Base-by-base conservation (phyloP, 352 stramenopile genomes). In the Globisporangium spinosum region DNA sequence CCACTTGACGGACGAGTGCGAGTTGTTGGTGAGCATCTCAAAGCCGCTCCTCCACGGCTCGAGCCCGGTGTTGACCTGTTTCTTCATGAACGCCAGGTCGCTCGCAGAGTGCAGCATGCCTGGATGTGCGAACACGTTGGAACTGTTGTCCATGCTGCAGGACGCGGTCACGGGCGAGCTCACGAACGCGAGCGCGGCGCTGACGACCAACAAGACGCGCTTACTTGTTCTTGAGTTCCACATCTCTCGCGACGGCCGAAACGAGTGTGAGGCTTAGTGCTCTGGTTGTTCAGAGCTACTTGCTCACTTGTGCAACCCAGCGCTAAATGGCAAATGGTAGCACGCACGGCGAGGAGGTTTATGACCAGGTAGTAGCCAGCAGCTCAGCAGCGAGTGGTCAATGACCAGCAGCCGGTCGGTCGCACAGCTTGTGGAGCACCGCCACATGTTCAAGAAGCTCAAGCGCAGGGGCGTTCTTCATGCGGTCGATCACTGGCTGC, bases 31-130 rank as follows among this genome's bases (percentile, higher is more conserved):
- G 35, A 73, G 68, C 35, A 53, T 62, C 17, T 57, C 56, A 17
- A 67, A 73, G 55, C 68, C 68, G n/a, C 56, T 60, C n/a, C 27
- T 70, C 68, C 68, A 73, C 32, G 68, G 68, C 47, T 73, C 68
- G 49, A 66, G 62, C 22, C 63, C 63, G 0, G 56, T 20, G 10
- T 15, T 51, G 25, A 73, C 68, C 23, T 73, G 56, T 1, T 54
- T 29, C 49, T 70, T 73, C 57, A 70, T 67, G 43, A 40, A 58
- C 17, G 56, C 56, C 34, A 73, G 27, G 68, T 70, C 68, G 22
- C 49, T 57, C 27, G 62, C 63, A 35, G 68, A 58, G 45, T 73
- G 68, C 43, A 73, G 56, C 62, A 73, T 40, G 17, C 68, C 68
- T 10, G 68, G 68, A 17, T 73, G 68, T 22, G 47, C 8, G 38